Evolutionary conservation across 2,329 filamentous ascomycete genomes (phyloP).

Genomic region (Paradendryphiella salina): DNA sequence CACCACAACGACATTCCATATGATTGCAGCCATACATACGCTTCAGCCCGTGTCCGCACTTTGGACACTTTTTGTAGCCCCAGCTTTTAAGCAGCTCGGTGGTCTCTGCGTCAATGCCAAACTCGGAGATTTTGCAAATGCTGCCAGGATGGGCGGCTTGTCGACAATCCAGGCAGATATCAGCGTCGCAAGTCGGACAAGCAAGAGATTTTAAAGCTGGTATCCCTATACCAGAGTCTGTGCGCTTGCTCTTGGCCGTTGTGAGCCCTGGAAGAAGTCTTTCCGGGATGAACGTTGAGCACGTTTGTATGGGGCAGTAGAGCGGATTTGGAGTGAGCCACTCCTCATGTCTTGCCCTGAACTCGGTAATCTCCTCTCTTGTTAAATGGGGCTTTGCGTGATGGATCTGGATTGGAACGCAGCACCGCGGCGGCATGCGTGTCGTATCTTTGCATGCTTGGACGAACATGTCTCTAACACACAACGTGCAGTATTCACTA

Average conservation of each 20-base stretch:
- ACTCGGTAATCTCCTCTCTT: conserved; percentile 43
- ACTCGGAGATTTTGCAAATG: conserved; percentile 41
- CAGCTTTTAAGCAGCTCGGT: conserved; percentile 47
- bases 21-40: conserved; percentile 56
- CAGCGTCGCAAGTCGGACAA: conserved; percentile 51
- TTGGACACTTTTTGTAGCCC: conserved; percentile 56
- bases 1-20: conserved; percentile 55
- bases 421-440: conserved; percentile 55
- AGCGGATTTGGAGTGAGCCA: conserved; percentile 51
- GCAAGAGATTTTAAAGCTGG: conserved; percentile 34
- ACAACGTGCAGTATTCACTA: conserved; percentile 42
- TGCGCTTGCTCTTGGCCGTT: conserved; percentile 25
- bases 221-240: conserved; percentile 33
- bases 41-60: conserved; percentile 53
- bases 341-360: conserved; percentile 53
- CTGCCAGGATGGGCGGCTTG: conserved; percentile 47
- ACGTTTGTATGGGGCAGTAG: conserved; percentile 55
- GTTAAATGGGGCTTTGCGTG: conserved; percentile 44
- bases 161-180: conserved; percentile 53
- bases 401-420: conserved; percentile 50
- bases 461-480: conserved; percentile 50
- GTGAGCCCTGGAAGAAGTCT: conserved; percentile 24
- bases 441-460: conserved; percentile 46
- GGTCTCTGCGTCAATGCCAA: conserved; percentile 44
- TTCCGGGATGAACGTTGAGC: conserved; percentile 54